Conservation (phyloP, 805 yeast species). For the Kazachstania viticola region DNA sequence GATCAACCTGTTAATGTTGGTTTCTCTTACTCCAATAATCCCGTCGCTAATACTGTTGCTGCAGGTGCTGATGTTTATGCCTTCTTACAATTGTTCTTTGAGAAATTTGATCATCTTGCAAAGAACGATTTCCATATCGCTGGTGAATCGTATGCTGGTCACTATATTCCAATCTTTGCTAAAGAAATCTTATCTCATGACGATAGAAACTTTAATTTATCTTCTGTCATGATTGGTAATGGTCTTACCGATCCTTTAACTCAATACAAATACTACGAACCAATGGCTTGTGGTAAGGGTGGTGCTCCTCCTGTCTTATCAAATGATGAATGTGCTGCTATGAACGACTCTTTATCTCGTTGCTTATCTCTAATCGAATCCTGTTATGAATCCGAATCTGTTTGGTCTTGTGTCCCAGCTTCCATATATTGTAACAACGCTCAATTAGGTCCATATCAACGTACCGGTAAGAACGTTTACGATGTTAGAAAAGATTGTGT, state of each 20-base stretch:
- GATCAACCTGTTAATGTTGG: conserved; percentile 98
- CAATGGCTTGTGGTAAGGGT: conserved; percentile 93
- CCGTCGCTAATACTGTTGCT: conserved; percentile 61
- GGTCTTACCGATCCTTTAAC: conserved; percentile 80
- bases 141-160: conserved; percentile 97
- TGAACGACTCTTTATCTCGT: conserved; percentile 60
- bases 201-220: conserved; percentile 50
- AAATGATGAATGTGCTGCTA: conserved; percentile 67
- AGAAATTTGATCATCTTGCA: conserved; percentile 71
- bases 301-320: conserved; percentile 68
- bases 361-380: conserved; percentile 65
- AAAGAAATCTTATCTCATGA: conserved; percentile 60
- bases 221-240: conserved; percentile 79
- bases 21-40: conserved; percentile 53
- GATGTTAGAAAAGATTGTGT: conserved; percentile 79
- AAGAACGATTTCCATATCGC: conserved; percentile 63
- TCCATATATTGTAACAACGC: conserved; percentile 79
- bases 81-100: conserved; percentile 58
- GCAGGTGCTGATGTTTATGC: conserved; percentile 37
- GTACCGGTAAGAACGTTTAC: conserved; percentile 83
- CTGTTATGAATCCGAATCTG: conserved; percentile 66
- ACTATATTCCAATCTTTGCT: conserved; percentile 86
- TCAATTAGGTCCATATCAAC: conserved; percentile 69
- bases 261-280: conserved; percentile 70
- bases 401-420: conserved; percentile 87